phyloP scores from a whole-genome alignment of 2,329 filamentous ascomycete species.

The Alternaria viburni region DNA sequence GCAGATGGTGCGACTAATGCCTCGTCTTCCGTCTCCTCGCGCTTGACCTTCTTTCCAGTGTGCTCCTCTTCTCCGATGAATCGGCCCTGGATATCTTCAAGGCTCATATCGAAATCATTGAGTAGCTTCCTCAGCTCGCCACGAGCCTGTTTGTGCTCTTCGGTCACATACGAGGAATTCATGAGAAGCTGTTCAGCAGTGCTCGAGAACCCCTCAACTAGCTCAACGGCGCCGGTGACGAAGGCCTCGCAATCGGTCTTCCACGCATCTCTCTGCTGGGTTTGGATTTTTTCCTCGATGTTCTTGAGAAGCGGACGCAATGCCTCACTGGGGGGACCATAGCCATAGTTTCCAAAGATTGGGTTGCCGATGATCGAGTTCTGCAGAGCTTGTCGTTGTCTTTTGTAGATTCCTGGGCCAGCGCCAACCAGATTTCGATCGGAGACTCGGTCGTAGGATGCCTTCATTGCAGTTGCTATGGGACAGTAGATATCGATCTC shows the following conservation, averaged over 20 bases:
- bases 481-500: slow-evolving; percentile 15
- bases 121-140: neutral
- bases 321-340: neutral
- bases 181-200: slow-evolving; percentile 6
- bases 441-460: neutral
- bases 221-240: neutral
- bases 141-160: slow-evolving; percentile 2
- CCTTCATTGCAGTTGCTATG: slow-evolving; percentile 11
- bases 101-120: neutral
- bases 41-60: neutral
- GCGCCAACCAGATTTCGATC: neutral
- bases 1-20: accelerated
- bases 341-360: neutral
- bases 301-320: neutral
- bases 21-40: neutral
- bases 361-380: neutral
- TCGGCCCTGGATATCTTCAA: neutral
- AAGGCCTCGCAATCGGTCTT: slow-evolving; percentile 1
- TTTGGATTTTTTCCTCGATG: neutral
- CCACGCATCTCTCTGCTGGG: neutral
- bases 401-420: neutral
- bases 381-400: neutral
- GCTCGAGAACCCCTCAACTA: neutral
- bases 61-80: neutral
- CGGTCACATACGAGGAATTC: neutral